Percentiles rank a stretch among this genome's conserved stretches.
phyloP scores from a whole-genome alignment of 2,329 filamentous ascomycete species.

The Penicillium sp. region DNA sequence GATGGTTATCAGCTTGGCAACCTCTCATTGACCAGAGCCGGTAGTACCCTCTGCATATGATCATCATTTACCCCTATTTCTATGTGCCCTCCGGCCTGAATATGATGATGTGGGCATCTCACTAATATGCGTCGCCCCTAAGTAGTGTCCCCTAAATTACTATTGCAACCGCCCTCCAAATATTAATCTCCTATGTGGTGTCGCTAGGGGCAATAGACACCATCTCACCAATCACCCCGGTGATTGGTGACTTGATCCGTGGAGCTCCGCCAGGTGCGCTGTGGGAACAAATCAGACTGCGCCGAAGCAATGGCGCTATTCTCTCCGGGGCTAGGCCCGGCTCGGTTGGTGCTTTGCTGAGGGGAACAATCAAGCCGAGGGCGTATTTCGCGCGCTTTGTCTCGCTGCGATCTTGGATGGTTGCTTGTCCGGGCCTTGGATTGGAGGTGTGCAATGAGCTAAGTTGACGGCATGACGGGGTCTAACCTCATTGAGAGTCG shows the following conservation, averaged over 20 bases:
- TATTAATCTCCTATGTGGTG: not conserved
- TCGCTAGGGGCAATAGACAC: slow-evolving; percentile 18
- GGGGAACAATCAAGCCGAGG: slow-evolving; percentile 13
- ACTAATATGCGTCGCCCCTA: not conserved
- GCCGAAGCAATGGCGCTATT: not conserved
- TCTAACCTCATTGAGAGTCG: not conserved
- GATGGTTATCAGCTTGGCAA: not conserved
- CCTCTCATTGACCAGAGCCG: not conserved
- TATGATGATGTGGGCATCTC: not conserved
- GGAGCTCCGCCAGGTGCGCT: not conserved
- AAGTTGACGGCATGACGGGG: not conserved
- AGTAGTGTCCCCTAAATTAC: not conserved
- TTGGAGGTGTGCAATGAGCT: not conserved
- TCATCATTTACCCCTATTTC: not conserved
- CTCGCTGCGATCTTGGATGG: not conserved
- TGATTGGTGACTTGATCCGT: not conserved
- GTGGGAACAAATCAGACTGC: slow-evolving; percentile 7
- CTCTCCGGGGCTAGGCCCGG: not conserved
- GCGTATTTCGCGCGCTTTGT: not conserved
- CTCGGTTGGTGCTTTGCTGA: not conserved
- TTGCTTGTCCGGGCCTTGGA: not conserved
- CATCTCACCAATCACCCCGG: slow-evolving; percentile 3
- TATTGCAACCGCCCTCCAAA: not conserved
- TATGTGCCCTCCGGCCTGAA: too few species aligned
- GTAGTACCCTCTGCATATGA: not conserved